Conservation (phyloP, 108 stramenopile species). For the Pseudonitzschia delicatissima region DNA sequence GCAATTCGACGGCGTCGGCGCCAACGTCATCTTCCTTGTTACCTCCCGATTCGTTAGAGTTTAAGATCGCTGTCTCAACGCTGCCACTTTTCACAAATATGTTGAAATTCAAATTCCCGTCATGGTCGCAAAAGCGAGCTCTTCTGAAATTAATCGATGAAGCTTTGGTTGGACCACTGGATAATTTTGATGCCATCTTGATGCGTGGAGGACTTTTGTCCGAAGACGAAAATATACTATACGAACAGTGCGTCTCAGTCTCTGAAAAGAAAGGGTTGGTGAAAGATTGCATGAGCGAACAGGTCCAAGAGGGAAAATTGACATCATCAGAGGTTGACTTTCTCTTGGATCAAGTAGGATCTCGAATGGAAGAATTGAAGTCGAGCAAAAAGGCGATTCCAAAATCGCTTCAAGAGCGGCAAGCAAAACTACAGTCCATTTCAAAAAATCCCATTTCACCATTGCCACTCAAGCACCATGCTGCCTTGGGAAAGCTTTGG, state of each 20-base stretch:
- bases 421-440: slow-evolving; percentile 43
- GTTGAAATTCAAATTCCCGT: slow-evolving; percentile 52
- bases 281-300: slow-evolving; percentile 55
- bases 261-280: slow-evolving; percentile 58
- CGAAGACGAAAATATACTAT: slow-evolving; percentile 73
- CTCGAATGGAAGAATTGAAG: slow-evolving; percentile 47
- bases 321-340: slow-evolving; percentile 48
- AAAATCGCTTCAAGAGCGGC: slow-evolving; percentile 47
- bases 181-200: slow-evolving; percentile 69
- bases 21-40: slow-evolving; percentile 16
- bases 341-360: slow-evolving; percentile 56
- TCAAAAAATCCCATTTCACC: slow-evolving; percentile 32
- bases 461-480: slow-evolving; percentile 61
- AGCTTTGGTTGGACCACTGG: slow-evolving; percentile 37
- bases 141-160: slow-evolving; percentile 34
- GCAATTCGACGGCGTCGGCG: not conserved
- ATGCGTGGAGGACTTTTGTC: slow-evolving; percentile 59
- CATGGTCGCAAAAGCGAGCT: slow-evolving; percentile 90
- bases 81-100: slow-evolving; percentile 67
- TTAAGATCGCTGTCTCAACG: slow-evolving; percentile 62
- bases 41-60: slow-evolving; percentile 47
- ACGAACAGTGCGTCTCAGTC: slow-evolving; percentile 61
- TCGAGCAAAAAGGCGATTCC: slow-evolving; percentile 49
- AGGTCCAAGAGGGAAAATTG: slow-evolving; percentile 69
- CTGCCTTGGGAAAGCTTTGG: slow-evolving; percentile 55